Evolutionary conservation across 495 filamentous ascomycete genomes (phyloP), one percentile per base, ranked within the genome.

Genomic region (Bathelium albidoporum): DNA sequence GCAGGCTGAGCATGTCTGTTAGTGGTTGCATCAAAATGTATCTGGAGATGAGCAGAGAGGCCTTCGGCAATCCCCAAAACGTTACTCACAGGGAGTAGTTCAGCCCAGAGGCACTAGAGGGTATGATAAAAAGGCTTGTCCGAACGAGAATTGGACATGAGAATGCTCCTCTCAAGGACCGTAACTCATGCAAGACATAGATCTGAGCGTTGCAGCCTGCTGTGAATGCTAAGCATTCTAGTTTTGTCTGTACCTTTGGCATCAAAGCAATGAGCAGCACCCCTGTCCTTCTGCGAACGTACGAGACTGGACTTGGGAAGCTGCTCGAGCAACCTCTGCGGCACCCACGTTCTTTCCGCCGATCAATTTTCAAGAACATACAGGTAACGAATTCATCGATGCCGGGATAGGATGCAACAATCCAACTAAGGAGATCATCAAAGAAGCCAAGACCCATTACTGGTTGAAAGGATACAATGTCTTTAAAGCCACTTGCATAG

Each of bases 1-100:
- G 34, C 34, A 39, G 58, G 32, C 64, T 68, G n/a, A 32, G 65
- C 18, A 65, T 68, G 63, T 29, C 58, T 22, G 63, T 68, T 22
- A 58, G 62, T 11, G 64, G 63, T 49, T 59, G 65, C 45, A 66
- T 64, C 28, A 31, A 62, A 11, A 64, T 58, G 24, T 69, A 69
- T 52, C 16, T 59, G 26, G 41, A 52, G 36, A 62, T 69, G 7
- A 59, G 55, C 0, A 39, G 62, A 32, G n/a, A 32, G 10, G 61
- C 67, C 11, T 69, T 69, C 59, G 18, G 18, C 18, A 32, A 31
- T 24, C 22, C 22, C 22, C 20, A 59, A 32, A 28, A 32, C 4
- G 12, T 34, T 24, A 28, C 32, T 32, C 10, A 28, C 22, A 20
- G 32, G 58, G 58, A 32, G 24, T 11, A n/a, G 58, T 29, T 59